These are phyloP conservation scores for Alternaria viburni DNA, from an alignment of 2,329 filamentous ascomycete genomes.

Conservation along the genomic window DNA sequence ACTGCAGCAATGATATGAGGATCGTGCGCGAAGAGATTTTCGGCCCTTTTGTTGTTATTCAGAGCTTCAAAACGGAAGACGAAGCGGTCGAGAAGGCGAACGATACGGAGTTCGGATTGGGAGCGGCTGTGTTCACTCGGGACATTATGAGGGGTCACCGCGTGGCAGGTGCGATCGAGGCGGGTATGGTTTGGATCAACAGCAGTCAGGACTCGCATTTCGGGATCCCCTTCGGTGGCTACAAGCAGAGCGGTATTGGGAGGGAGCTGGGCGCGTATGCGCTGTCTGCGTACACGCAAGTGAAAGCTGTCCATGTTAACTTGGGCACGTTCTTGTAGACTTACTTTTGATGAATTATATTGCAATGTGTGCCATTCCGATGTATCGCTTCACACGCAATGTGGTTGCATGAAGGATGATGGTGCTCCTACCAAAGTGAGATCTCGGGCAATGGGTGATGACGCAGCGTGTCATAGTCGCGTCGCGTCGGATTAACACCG, in stretches of 20 bases:
- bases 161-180: constrained; percentile 43
- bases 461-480: constrained; percentile 3
- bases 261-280: constrained; percentile 36
- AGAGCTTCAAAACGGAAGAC: constrained; percentile 59
- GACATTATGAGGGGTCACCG: constrained; percentile 8
- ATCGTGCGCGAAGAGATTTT: not conserved
- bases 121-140: constrained; percentile 57
- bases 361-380: not conserved
- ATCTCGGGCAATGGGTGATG: not conserved
- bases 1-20: constrained; percentile 52
- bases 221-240: constrained; percentile 37
- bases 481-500: constrained; percentile 6
- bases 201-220: constrained; percentile 7
- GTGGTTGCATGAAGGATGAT: not conserved
- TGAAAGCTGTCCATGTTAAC: constrained; percentile 20
- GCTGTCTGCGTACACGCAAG: constrained; percentile 33
- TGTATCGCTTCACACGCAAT: not conserved
- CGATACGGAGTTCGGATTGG: constrained; percentile 54
- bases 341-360: not conserved
- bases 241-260: constrained; percentile 38
- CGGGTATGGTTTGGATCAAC: constrained; percentile 51
- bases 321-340: not conserved
- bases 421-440: not conserved
- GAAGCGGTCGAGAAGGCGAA: constrained; percentile 55
- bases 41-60: not conserved